These are phyloP conservation scores for Rhipidocladum racemiflorum DNA, from an alignment of 176 grass and related monocot species.

Conservation along the genomic window DNA sequence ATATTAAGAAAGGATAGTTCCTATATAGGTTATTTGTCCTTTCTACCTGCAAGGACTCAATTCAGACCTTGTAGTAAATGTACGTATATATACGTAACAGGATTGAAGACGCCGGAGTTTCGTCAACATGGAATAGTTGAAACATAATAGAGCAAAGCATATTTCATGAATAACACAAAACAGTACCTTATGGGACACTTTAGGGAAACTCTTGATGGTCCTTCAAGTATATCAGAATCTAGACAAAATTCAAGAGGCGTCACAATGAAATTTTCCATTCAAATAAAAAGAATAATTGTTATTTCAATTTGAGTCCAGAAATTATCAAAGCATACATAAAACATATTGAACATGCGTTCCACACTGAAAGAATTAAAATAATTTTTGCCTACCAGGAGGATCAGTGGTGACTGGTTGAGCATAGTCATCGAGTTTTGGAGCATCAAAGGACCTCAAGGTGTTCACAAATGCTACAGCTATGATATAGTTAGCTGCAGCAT, in stretches of 20 bases:
- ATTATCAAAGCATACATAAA: background rate
- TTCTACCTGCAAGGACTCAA: background rate
- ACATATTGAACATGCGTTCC: background rate
- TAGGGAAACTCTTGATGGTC: conserved; percentile 85
- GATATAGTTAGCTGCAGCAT: conserved; percentile 70
- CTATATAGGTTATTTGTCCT: background rate
- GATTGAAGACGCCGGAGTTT: background rate
- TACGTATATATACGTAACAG: background rate
- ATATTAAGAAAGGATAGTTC: background rate
- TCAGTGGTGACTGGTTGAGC: conserved; percentile 40
- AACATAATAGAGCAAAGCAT: background rate
- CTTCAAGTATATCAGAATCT: conserved; percentile 93
- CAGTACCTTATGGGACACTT: conserved; percentile 96
- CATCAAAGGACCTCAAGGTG: conserved; percentile 29
- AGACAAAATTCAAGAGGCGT: background rate
- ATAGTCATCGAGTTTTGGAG: conserved; percentile 62
- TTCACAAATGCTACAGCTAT: conserved; percentile 72
- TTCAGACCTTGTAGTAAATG: background rate
- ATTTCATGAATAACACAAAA: conserved; percentile 26
- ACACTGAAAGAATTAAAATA: background rate
- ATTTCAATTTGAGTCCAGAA: conserved; percentile 6
- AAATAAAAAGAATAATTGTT: background rate
- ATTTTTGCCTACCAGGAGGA: conserved; percentile 53
- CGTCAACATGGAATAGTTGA: background rate
- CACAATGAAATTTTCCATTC: background rate